A percentile compares a stretch with the other conserved stretches of the same genome.
These are phyloP conservation scores for Cyberlindnera sargentensis DNA, from an alignment of 805 yeast genomes.

Conservation along the genomic window DNA sequence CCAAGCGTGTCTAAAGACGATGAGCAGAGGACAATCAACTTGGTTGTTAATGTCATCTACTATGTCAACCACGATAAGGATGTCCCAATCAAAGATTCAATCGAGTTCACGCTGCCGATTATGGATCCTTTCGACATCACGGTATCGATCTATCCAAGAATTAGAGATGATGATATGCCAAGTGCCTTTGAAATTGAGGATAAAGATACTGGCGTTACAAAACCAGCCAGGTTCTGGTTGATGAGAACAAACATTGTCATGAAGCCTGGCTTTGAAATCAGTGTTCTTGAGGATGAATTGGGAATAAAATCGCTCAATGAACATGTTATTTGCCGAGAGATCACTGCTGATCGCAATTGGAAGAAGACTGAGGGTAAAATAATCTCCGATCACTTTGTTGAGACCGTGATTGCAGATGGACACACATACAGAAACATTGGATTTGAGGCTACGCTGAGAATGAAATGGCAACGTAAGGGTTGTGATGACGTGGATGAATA, in stretches of 20 bases:
- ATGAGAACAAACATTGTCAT: conserved; percentile 25
- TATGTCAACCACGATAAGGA: conserved; percentile 25
- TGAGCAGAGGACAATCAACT: not conserved
- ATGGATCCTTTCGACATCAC: conserved; percentile 25
- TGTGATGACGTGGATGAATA: conserved; percentile 24
- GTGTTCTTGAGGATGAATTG: conserved; percentile 11
- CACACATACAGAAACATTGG: conserved; percentile 33
- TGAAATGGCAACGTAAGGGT: conserved; percentile 30
- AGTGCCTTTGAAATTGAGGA: conserved; percentile 16
- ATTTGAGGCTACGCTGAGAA: conserved; percentile 20
- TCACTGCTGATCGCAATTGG: conserved; percentile 5
- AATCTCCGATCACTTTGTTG: conserved; percentile 15
- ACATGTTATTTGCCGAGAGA: conserved; percentile 27
- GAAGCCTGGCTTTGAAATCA: conserved; percentile 23
- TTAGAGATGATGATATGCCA: conserved; percentile 25
- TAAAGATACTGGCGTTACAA: conserved; percentile 19
- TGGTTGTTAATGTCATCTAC: conserved; percentile 20
- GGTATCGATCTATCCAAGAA: conserved; percentile 27
- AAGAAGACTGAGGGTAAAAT: conserved; percentile 4
- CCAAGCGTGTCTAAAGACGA: conserved; percentile 4
- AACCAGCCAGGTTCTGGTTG: conserved; percentile 32
- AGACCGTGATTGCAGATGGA: conserved; percentile 32
- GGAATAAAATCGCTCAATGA: conserved; percentile 26
- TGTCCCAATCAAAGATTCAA: conserved; percentile 23
- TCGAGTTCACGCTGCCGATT: conserved; percentile 22